phyloP scores from a whole-genome alignment of 257 asterid genomes.

The Lavandula angustifolia region DNA sequence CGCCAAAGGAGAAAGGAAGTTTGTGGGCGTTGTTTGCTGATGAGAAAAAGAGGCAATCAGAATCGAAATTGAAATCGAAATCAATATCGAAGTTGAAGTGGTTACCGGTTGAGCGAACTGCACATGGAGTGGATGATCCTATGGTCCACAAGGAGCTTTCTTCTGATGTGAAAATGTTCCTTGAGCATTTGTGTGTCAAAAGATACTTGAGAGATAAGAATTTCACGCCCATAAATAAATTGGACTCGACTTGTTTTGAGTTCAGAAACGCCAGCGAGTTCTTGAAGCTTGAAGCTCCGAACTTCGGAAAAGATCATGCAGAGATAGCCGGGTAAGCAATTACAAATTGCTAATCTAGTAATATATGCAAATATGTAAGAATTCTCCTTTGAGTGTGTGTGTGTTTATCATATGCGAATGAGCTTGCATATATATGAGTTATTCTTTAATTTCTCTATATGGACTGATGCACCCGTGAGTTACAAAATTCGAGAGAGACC shows the following conservation, averaged over 20 bases:
- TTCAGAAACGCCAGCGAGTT: constrained; percentile 54
- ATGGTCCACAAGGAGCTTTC: constrained; percentile 57
- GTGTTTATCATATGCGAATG: neutral
- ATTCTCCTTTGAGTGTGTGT: too few relatives aligned
- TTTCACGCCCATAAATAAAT: constrained; percentile 44
- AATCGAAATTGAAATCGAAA: neutral
- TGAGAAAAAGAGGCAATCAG: neutral
- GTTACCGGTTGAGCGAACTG: constrained; percentile 22
- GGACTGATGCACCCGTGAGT: neutral
- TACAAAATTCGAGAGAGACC: neutral
- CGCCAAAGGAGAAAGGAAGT: constrained; percentile 18
- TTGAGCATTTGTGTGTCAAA: constrained; percentile 42
- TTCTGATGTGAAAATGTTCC: constrained; percentile 61
- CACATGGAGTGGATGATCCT: constrained; percentile 44
- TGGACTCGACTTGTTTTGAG: constrained; percentile 53
- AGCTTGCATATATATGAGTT: constrained; percentile 1
- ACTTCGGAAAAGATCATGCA: constrained; percentile 64
- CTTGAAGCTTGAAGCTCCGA: constrained; percentile 59
- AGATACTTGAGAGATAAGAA: constrained; percentile 62
- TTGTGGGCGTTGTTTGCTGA: constrained; percentile 45
- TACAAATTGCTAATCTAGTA: neutral
- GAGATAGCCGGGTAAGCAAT: constrained; percentile 70
- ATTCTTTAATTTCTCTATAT: neutral
- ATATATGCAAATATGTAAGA: neutral
- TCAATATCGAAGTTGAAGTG: neutral